Evolutionary conservation across 768 basidiomycete species (phyloP).

Genomic region (Cystofilobasidium bisporidii): DNA sequence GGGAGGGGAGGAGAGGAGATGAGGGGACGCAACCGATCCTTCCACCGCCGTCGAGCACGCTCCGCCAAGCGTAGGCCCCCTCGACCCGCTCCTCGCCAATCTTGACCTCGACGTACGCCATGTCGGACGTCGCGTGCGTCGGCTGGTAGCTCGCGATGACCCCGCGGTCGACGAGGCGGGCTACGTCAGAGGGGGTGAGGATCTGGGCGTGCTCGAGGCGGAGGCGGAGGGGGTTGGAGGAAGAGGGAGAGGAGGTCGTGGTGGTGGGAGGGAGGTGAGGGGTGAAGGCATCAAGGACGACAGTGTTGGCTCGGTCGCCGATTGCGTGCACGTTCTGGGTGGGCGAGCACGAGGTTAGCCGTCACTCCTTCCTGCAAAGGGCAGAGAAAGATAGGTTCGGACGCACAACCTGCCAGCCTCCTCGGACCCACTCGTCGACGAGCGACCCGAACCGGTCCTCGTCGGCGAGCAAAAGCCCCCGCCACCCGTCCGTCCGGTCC

Average conservation of each 20-base stretch:
- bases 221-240: slow-evolving; percentile 45
- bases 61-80: slow-evolving; percentile 82
- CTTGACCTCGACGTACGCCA: slow-evolving; percentile 81
- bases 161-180: slow-evolving; percentile 60
- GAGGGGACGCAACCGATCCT: not conserved
- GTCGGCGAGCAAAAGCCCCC: slow-evolving; percentile 58
- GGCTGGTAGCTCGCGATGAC: slow-evolving; percentile 8
- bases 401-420: slow-evolving; percentile 70
- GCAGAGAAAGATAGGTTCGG: slow-evolving; percentile 10
- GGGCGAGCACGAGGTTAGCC: too few species aligned
- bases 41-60: slow-evolving; percentile 47
- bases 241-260: slow-evolving; percentile 45
- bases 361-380: too few species aligned
- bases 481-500: slow-evolving; percentile 50
- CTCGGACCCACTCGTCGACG: slow-evolving; percentile 56
- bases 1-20: not conserved
- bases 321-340: slow-evolving; percentile 57
- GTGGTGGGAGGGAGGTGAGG: slow-evolving; percentile 32
- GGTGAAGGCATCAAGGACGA: slow-evolving; percentile 76
- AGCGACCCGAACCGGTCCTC: slow-evolving; percentile 50
- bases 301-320: slow-evolving; percentile 69
- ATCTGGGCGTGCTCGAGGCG: slow-evolving; percentile 93
- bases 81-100: slow-evolving; percentile 70
- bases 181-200: slow-evolving; percentile 58
- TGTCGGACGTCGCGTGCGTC: slow-evolving; percentile 49